A percentile compares a stretch with the other conserved stretches of the same genome.
phyloP scores from a whole-genome alignment of 1,284 basidiomycete species.

The Moniliophthora roreri region DNA sequence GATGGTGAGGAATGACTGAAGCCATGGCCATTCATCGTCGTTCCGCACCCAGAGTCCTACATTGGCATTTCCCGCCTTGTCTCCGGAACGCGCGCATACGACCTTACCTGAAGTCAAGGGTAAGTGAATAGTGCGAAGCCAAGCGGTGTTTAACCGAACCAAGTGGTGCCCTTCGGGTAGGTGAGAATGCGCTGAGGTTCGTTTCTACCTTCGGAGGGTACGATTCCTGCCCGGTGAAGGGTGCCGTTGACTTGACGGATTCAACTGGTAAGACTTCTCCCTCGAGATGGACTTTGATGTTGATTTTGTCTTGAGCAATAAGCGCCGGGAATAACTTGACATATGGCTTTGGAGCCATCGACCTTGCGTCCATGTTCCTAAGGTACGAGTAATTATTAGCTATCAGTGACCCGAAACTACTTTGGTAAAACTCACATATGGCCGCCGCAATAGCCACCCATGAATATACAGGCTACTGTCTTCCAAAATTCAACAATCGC shows the following conservation, averaged over 20 bases:
- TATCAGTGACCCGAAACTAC: background rate
- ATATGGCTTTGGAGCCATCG: constrained; percentile 10
- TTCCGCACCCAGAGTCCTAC: constrained; percentile 21
- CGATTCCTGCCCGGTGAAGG: constrained; percentile 10
- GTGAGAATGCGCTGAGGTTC: constrained; percentile 8
- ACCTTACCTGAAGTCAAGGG: constrained; percentile 11
- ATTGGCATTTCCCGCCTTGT: constrained; percentile 23
- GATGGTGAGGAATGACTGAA: constrained; percentile 17
- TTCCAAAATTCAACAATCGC: constrained; percentile 8
- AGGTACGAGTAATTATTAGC: background rate
- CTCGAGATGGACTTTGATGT: constrained; percentile 9
- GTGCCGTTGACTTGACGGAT: constrained; percentile 13
- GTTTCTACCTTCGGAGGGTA: constrained; percentile 5
- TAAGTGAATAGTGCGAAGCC: background rate
- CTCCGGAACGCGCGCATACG: constrained; percentile 22
- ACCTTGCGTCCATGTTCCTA: constrained; percentile 10
- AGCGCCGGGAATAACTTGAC: constrained; percentile 11
- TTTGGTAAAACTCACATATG: background rate
- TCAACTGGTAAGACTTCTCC: constrained; percentile 6
- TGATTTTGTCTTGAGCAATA: constrained; percentile 7
- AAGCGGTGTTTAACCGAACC: background rate
- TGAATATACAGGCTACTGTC: background rate
- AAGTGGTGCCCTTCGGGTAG: constrained; percentile 19
- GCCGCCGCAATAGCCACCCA: background rate
- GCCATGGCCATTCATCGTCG: constrained; percentile 20